phyloP scores from a whole-genome alignment of 2,329 filamentous ascomycete species.

The Nemania diffusa region DNA sequence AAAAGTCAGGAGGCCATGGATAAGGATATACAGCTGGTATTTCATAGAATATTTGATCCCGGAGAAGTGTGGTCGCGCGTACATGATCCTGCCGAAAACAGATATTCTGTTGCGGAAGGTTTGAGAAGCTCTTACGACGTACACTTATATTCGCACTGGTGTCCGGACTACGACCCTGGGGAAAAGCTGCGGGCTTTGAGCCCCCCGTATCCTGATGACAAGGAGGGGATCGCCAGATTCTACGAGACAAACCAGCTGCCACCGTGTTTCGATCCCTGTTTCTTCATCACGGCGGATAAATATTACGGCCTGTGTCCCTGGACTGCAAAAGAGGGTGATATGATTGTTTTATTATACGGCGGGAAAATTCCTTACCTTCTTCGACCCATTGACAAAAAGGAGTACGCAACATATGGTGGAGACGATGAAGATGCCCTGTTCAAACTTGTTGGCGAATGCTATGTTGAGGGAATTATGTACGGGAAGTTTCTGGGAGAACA shows the following conservation, averaged over 20 bases:
- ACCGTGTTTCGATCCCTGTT: background rate
- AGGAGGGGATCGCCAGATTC: background rate
- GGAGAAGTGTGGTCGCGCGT: background rate
- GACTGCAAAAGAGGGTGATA: background rate
- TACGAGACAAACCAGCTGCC: background rate
- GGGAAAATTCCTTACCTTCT: background rate
- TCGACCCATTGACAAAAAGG: too few relatives aligned
- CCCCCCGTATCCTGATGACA: background rate
- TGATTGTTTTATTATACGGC: background rate
- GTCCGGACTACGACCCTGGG: background rate
- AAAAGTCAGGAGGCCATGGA: background rate
- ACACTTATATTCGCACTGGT: background rate
- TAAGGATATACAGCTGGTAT: background rate
- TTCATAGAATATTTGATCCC: background rate
- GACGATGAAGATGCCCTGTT: too few relatives aligned
- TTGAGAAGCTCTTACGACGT: too few relatives aligned
- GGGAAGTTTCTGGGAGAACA: too few relatives aligned
- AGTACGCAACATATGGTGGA: too few relatives aligned
- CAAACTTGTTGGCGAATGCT: too few relatives aligned
- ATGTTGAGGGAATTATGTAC: too few relatives aligned
- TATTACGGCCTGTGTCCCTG: background rate
- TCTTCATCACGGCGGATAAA: background rate
- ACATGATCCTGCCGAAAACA: background rate
- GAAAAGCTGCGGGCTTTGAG: too few relatives aligned
- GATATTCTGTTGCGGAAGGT: too few relatives aligned